Percentiles rank a stretch among this genome's conserved stretches.
phyloP scores from a whole-genome alignment of 2,329 filamentous ascomycete genomes.

The Myrmaecium sp. region DNA sequence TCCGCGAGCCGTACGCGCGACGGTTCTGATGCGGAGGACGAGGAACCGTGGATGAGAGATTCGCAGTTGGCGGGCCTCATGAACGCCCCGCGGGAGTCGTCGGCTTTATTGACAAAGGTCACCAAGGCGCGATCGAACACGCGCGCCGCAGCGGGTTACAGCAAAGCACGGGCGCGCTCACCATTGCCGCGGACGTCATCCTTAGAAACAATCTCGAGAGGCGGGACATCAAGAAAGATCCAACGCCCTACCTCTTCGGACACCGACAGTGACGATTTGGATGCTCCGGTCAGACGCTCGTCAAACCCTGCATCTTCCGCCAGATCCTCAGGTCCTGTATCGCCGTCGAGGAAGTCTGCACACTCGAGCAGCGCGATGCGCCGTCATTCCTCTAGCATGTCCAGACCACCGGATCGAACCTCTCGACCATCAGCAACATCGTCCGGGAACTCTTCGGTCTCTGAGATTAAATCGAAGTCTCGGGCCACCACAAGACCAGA shows the following conservation, averaged over 20 bases:
- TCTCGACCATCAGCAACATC: not conserved
- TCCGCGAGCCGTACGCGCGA: not conserved
- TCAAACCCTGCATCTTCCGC: conserved; percentile 3
- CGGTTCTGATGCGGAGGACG: conserved; percentile 8
- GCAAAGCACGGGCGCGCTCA: not conserved
- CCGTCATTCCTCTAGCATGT: too few species aligned
- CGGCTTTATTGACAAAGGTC: conserved; percentile 9
- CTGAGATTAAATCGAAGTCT: not conserved
- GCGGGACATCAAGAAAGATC: conserved; percentile 4
- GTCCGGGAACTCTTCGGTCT: too few species aligned
- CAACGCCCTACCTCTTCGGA: conserved; percentile 2
- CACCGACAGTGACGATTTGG: conserved; percentile 10
- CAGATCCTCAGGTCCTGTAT: too few species aligned
- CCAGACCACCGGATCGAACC: not conserved
- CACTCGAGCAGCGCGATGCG: too few species aligned
- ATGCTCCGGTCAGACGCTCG: conserved; percentile 4
- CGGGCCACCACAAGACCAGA: not conserved
- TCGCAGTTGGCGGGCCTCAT: conserved; percentile 18
- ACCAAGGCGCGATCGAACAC: conserved; percentile 4
- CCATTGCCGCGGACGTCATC: too few species aligned
- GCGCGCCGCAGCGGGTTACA: conserved; percentile 5
- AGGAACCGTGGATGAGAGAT: conserved; percentile 14
- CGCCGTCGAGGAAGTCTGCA: too few species aligned
- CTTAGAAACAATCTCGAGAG: too few species aligned
- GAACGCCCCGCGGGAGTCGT: conserved; percentile 10